These are phyloP conservation scores for Chrysopogon serrulatus DNA, from an alignment of 176 grass and related monocot genomes.

Conservation along the genomic window DNA sequence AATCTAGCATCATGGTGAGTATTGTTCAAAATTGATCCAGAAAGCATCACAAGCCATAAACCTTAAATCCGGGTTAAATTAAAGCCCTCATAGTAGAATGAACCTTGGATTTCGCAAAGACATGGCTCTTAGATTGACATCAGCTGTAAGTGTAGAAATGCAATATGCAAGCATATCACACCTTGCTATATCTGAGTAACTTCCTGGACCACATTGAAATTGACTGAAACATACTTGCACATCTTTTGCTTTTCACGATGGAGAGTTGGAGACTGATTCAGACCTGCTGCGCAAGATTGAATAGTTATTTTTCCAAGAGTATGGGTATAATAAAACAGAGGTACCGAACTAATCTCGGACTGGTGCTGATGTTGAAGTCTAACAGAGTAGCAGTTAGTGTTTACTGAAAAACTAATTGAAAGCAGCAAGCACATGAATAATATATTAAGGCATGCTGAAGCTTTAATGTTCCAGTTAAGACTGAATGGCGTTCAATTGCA, in stretches of 20 bases:
- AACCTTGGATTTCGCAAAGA: not conserved
- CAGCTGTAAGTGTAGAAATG: not conserved
- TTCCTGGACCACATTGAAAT: not conserved
- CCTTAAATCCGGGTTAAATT: not conserved
- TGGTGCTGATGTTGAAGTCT: not conserved
- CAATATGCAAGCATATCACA: not conserved
- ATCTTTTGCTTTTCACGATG: not conserved
- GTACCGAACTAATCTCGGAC: not conserved
- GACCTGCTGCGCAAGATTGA: not conserved
- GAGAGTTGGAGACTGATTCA: no score
- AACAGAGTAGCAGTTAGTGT: not conserved
- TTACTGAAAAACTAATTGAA: not conserved
- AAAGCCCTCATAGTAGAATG: not conserved
- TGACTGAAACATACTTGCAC: not conserved
- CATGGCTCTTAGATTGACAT: not conserved
- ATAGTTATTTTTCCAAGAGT: not conserved
- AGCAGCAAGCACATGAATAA: not conserved
- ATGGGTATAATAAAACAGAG: not conserved
- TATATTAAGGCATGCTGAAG: not conserved
- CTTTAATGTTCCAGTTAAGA: not conserved
- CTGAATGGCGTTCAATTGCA: not conserved
- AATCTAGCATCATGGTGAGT: not conserved
- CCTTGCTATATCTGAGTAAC: not conserved
- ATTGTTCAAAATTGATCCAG: not conserved
- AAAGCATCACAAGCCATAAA: not conserved